Percentiles rank a stretch among this genome's conserved stretches.
These are phyloP conservation scores for Sporothrix protearum DNA, from an alignment of 2,329 filamentous ascomycete species.

Conservation along the genomic window DNA sequence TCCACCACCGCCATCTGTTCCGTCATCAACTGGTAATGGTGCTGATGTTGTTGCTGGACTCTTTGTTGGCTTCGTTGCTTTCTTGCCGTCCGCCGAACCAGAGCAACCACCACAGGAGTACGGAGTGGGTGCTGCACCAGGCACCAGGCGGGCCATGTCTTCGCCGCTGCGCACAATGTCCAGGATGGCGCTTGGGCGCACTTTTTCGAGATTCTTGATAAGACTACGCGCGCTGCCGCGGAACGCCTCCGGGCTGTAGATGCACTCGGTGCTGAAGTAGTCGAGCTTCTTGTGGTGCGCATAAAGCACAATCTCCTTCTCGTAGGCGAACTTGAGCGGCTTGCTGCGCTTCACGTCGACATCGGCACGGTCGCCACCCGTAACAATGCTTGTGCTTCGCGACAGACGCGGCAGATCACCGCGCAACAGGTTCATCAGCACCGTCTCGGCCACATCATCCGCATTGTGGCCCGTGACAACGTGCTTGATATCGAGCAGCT, in stretches of 20 bases:
- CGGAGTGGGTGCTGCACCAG: conserved; percentile 45
- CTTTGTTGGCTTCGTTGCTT: neutral
- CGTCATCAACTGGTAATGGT: neutral
- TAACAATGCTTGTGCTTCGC: conserved; percentile 86
- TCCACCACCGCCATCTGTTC: conserved; percentile 7
- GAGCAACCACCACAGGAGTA: conserved; percentile 23
- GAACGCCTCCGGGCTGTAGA: conserved; percentile 97
- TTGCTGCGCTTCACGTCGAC: conserved; percentile 96
- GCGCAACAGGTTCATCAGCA: conserved; percentile 92
- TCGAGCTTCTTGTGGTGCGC: conserved; percentile 95
- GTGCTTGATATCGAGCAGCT: conserved; percentile 80
- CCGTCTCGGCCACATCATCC: conserved; percentile 94
- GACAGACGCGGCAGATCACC: conserved; percentile 86
- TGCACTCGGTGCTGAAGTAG: conserved; percentile 97
- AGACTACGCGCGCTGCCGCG: conserved; percentile 84
- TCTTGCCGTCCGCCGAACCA: neutral
- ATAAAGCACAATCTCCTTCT: conserved; percentile 98
- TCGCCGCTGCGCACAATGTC: conserved; percentile 94
- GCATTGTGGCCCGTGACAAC: conserved; percentile 98
- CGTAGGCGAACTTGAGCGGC: conserved; percentile 95
- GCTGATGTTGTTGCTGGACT: neutral
- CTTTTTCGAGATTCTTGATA: conserved; percentile 92
- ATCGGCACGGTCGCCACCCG: conserved; percentile 69
- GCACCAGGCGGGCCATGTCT: conserved; percentile 89
- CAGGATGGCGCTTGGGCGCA: conserved; percentile 88